These are phyloP conservation scores for Alternaria ventricosa DNA, from an alignment of 2,329 filamentous ascomycete genomes.

Conservation along the genomic window DNA sequence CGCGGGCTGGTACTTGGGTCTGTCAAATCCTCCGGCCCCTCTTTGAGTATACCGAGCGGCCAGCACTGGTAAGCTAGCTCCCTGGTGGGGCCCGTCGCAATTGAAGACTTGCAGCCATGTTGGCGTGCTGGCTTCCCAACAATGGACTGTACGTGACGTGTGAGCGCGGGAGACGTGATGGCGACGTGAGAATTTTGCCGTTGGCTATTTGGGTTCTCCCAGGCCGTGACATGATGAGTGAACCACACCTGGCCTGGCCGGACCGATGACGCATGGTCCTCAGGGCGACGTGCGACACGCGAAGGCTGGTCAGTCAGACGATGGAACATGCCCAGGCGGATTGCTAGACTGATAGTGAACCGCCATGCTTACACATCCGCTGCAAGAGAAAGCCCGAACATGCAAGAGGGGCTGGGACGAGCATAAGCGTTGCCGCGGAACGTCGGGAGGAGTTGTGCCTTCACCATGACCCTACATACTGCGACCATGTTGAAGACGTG, in stretches of 20 bases:
- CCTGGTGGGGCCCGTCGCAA: constrained; percentile 15
- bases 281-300: background rate
- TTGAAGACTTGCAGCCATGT: background rate
- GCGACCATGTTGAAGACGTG: background rate
- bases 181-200: constrained; percentile 15
- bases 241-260: background rate
- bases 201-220: constrained; percentile 6
- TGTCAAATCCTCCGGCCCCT: constrained; percentile 26
- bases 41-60: constrained; percentile 10
- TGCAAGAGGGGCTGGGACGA: background rate
- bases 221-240: background rate
- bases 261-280: background rate
- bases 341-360: background rate
- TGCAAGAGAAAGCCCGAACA: background rate
- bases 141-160: background rate
- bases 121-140: background rate
- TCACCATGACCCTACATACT: background rate
- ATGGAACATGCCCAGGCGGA: background rate
- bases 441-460: background rate
- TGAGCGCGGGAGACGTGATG: constrained; percentile 1
- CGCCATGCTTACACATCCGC: background rate
- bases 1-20: constrained; percentile 15
- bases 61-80: constrained; percentile 23
- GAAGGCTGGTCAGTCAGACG: background rate
- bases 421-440: background rate